Evolutionary conservation across 2,329 filamentous ascomycete species (phyloP), one percentile per base, ranked within the genome.

Genomic region (Malbranchea cinnamomea): DNA sequence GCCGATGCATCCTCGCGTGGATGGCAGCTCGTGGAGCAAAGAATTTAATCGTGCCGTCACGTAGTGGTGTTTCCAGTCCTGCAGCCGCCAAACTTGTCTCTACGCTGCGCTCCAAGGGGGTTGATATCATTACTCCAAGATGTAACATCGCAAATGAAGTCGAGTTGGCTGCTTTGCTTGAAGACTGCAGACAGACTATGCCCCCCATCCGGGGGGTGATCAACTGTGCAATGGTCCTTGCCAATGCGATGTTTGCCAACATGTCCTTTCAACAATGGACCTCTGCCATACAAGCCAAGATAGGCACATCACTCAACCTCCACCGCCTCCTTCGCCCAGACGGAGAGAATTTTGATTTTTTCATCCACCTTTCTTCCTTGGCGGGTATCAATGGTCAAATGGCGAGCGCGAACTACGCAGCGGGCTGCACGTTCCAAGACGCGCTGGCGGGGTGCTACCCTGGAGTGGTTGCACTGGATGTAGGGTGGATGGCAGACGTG

Each of bases 141-240:
- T 20, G 30, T 15, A 18, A 32, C 11, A 10, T 32, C 9, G 13
- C 23, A n/a, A n/a, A 27, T 14, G 23, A 13, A 16, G 3, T 6
- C 2, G 6, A 6, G 4, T 6, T 32, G 2, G 4, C 6, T 3
- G 5, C 8, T 7, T 7, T 14, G 2, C 4, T 32, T 10, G 2
- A 11, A 5, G 3, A 10, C 6, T 32, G 30, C 8, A 4, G 4
- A 15, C 22, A 14, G 5, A 27, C 17, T 2, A 19, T 22, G 7
- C 7, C 7, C 20, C 20, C 23, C n/a, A 52, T 66, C 16, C 50
- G 39, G 0, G 63, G 63, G 10, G 55, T 64, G 1, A 49, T 47
- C 1, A 50, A 64, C 21, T 62, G 50, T 1, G 60, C 62, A 5
- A 57, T 64, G 55, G 52, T 65, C 2, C 45, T 67, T 0, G 33